Evolutionary conservation across 225 moss, liverwort and hornwort species (phyloP), one percentile per base, ranked within the genome.

Genomic region (Sphagnum contortum): DNA sequence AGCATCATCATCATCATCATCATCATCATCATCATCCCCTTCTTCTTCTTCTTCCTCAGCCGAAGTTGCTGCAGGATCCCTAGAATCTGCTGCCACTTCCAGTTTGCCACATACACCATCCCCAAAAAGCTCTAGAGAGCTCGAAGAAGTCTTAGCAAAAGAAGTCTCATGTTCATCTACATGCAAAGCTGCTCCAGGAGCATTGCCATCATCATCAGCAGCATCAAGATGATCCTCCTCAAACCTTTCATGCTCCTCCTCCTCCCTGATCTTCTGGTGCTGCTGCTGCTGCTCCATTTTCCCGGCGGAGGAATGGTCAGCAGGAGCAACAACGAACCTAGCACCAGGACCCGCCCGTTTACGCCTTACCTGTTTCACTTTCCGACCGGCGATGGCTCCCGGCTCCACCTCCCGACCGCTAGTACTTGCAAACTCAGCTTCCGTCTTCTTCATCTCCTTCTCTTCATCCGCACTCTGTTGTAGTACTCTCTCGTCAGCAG

Each of bases 331-430:
- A 29, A 29, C 29, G 29, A 29, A 29, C 29, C 29, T 29, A 29
- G 29, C 29, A 29, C 29, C 29, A 29, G 29, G 29, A 29, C 29
- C 59, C 45, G 80, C 71, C 54, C 82, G 74, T 66, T 80, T 87
- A 6, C 91, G 87, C 71, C 73, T 70, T 8, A 83, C 80, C 3
- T 52, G 66, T 12, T 73, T 88, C 44, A 72, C 77, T 66, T 79
- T 83, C 70, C 75, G 79, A 46, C 29, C 57, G 3, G 4, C 72
- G 51, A 67, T 52, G 11, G 58, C 71, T 2, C 73, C 78, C 12
- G 73, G 72, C 68, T 59, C 73, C 60, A 71, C 83, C 12, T 72
- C 71, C 68, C 65, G 74, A 4, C 74, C 76, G 3, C 77, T 81
- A 1, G 87, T 76, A 50, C 81, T 79, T 11, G 75, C 79, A 65